These are phyloP conservation scores for Vitis amurensis DNA, from an alignment of 164 flowering plant genomes.

Conservation along the genomic window DNA sequence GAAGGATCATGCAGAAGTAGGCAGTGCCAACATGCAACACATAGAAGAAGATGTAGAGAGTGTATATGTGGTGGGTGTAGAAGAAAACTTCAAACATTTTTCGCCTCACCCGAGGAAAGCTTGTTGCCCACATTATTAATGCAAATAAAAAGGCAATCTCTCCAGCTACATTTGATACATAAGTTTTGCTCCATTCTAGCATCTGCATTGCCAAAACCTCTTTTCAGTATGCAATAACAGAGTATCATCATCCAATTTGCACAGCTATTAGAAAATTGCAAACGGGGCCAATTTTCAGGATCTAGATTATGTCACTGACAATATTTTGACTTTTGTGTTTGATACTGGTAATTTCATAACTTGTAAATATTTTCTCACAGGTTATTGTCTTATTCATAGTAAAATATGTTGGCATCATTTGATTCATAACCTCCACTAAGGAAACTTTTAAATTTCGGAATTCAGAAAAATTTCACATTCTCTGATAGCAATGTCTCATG, in stretches of 20 bases:
- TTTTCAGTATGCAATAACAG: neutral
- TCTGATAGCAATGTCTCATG: too few species aligned
- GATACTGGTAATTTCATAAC: too few species aligned
- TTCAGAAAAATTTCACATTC: too few species aligned
- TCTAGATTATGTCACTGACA: too few species aligned
- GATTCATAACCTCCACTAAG: too few species aligned
- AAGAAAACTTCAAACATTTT: conserved; percentile 52
- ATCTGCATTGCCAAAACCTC: conserved; percentile 19
- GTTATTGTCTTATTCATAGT: too few species aligned
- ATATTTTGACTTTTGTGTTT: too few species aligned
- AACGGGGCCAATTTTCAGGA: neutral
- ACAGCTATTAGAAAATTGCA: neutral
- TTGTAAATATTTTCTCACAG: too few species aligned
- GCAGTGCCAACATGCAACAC: conserved; percentile 46
- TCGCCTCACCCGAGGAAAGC: conserved; percentile 31
- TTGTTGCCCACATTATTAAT: conserved; percentile 46
- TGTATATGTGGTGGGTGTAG: conserved; percentile 54
- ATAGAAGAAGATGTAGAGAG: conserved; percentile 39
- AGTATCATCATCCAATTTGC: neutral
- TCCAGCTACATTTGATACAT: conserved; percentile 50
- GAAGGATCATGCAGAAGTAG: conserved; percentile 38
- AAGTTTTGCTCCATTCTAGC: conserved; percentile 33
- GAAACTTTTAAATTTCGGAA: too few species aligned
- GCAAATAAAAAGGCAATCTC: conserved; percentile 32
- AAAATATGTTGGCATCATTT: too few species aligned